Evolutionary conservation across 106 monocot genomes (phyloP), one percentile per base, ranked within the genome.

Genomic region (Hemerocallis citrina): DNA sequence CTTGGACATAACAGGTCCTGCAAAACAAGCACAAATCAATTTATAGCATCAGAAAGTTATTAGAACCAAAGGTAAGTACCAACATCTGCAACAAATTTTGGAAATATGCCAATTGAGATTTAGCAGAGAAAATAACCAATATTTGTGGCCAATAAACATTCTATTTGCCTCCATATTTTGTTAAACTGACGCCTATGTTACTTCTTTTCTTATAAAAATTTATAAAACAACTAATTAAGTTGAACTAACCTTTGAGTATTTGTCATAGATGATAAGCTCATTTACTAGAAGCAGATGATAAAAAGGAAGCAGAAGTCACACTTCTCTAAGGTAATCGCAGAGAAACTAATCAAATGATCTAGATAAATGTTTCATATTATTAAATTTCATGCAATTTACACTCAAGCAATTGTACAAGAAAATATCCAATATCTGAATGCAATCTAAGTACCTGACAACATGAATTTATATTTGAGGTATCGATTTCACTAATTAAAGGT

Each of bases 1-100:
- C 62, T 90, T 86, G 8, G 96, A 84, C 96, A 96, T 96, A 27
- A 96, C 81, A 55, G 90, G 96, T 6, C 90, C 96, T 96, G 68
- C 42, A n/a, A 62, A 13, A 45, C 54, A 45, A 69, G 29, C 2
- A 36, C 3, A 52, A 13, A 1, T 20, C 13, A 64, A 13, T 32
- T 32, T 37, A 38, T 52, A 44, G 22, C 2, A 10, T 23, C 39
- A 51, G 8, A 30, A 15, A 7, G 25, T 5, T 20, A 20, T 17
- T 9, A 43, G 3, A 57, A 44, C 34, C 31, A 6, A 8, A 33
- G 13, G 9, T 46, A 39, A 47, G 31, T 8, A 60, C 38, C 7
- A 38, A 37, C 23, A 40, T 39, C 2, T 21, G 36, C 16, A 32
- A 52, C 27, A 12, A 24, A 52, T 52, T 52, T 25, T 25, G 25